These are phyloP conservation scores for Phytopythium ostracodes DNA, from an alignment of 352 stramenopile species.

Conservation along the genomic window DNA sequence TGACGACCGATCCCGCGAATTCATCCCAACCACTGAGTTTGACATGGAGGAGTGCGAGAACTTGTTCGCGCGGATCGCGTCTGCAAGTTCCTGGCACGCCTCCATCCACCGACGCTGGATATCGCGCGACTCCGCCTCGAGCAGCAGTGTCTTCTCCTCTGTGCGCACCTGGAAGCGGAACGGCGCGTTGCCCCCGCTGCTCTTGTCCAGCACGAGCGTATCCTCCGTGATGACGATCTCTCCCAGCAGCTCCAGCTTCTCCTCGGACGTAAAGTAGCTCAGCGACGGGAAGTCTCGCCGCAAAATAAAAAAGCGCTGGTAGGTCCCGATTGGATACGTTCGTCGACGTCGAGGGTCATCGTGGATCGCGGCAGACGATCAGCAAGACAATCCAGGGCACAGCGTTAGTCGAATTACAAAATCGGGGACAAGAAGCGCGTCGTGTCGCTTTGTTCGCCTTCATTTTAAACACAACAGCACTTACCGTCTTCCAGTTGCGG, in stretches of 20 bases:
- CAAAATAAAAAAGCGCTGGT: slow-evolving; percentile 73
- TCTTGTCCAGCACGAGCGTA: slow-evolving; percentile 73
- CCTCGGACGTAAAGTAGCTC: slow-evolving; percentile 81
- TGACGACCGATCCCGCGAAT: slow-evolving; percentile 8
- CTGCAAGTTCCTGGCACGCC: slow-evolving; percentile 58
- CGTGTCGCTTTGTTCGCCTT: too few species aligned
- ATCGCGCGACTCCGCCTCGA: slow-evolving; percentile 64
- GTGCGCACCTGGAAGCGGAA: slow-evolving; percentile 73
- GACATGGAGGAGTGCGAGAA: slow-evolving; percentile 43
- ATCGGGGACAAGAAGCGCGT: neutral
- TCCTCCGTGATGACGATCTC: slow-evolving; percentile 65
- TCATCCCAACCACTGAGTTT: slow-evolving; percentile 16
- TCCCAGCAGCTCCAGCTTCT: slow-evolving; percentile 76
- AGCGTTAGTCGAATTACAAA: neutral
- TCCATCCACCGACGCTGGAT: slow-evolving; percentile 71
- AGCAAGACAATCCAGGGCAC: neutral
- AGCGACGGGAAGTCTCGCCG: slow-evolving; percentile 68
- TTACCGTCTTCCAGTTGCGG: slow-evolving; percentile 81
- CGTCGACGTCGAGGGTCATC: neutral
- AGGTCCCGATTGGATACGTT: neutral
- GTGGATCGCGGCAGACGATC: neutral
- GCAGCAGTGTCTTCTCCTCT: slow-evolving; percentile 44
- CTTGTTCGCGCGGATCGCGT: slow-evolving; percentile 59
- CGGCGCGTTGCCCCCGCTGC: slow-evolving; percentile 39
- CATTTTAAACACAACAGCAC: neutral